Conservation (phyloP, 176 grass and related monocot species). For the Chloris gayana region DNA sequence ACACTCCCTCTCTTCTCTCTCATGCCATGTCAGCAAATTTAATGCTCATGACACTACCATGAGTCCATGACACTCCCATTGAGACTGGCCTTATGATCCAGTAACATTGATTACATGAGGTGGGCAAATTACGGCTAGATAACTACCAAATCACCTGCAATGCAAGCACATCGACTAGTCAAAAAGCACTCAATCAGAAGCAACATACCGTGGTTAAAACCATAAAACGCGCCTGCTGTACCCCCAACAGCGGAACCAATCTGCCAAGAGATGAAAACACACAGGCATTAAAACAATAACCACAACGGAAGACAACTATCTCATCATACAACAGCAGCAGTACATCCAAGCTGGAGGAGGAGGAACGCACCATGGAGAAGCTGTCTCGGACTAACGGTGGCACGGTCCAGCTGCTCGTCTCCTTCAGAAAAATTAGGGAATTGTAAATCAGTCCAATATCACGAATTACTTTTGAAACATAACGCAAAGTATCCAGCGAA, state of each 20-base stretch:
- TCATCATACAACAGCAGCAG: background rate
- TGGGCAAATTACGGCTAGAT: background rate
- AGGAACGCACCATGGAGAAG: slow-evolving; percentile 76
- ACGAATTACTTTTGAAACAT: background rate
- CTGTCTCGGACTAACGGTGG: slow-evolving; percentile 73
- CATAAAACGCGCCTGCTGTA: slow-evolving; percentile 85
- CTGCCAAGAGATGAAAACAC: slow-evolving; percentile 31
- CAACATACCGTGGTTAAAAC: slow-evolving; percentile 83
- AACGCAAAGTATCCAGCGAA: background rate
- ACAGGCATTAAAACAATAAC: background rate
- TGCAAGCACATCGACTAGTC: background rate
- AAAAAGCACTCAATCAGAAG: background rate
- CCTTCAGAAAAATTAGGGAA: slow-evolving; percentile 41
- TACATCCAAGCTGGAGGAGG: background rate
- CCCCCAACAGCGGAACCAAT: slow-evolving; percentile 93
- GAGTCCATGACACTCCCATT: no score
- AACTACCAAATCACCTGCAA: background rate
- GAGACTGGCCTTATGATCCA: background rate
- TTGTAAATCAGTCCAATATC: background rate
- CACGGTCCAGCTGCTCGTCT: slow-evolving; percentile 77
- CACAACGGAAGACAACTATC: background rate
- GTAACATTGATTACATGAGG: no score
- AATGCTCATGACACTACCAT: no score
- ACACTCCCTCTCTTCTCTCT: no score
- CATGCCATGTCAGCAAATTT: no score